Percentiles rank a stretch among this genome's conserved stretches.
These are phyloP conservation scores for Ogataea ganodermae DNA, from an alignment of 805 yeast genomes.

Conservation along the genomic window DNA sequence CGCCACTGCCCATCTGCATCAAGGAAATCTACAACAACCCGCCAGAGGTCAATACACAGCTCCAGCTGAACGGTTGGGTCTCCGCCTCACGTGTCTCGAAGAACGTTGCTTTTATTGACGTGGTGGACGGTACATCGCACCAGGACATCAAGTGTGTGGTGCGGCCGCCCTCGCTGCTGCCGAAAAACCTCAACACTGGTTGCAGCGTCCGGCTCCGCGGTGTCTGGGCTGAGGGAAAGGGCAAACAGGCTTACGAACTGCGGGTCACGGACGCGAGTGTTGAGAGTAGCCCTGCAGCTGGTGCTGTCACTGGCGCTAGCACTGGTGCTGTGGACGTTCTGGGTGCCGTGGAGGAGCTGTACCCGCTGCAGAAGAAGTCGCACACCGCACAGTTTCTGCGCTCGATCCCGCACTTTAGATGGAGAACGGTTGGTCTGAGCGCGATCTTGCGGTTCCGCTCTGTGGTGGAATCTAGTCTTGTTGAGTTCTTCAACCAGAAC, in stretches of 20 bases:
- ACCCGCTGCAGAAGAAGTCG: slow-evolving; percentile 82
- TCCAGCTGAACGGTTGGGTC: slow-evolving; percentile 71
- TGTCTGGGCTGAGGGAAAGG: slow-evolving; percentile 45
- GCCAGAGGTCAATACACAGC: slow-evolving; percentile 37
- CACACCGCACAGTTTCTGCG: slow-evolving; percentile 70
- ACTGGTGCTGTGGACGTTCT: slow-evolving; percentile 41
- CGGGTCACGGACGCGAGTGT: slow-evolving; percentile 34
- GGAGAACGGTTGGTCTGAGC: slow-evolving; percentile 66
- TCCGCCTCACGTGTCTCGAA: slow-evolving; percentile 71
- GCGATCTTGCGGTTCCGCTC: slow-evolving; percentile 76
- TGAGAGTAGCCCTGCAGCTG: too few relatives aligned
- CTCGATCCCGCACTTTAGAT: slow-evolving; percentile 72
- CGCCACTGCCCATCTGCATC: slow-evolving; percentile 28
- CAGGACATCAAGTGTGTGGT: slow-evolving; percentile 58
- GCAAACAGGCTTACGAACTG: slow-evolving; percentile 57
- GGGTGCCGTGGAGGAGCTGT: slow-evolving; percentile 63
- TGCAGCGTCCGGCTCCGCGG: slow-evolving; percentile 34
- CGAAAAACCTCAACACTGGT: slow-evolving; percentile 41
- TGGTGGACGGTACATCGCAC: slow-evolving; percentile 74
- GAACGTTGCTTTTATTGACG: slow-evolving; percentile 75
- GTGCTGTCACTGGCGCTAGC: too few relatives aligned
- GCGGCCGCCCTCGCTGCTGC: slow-evolving; percentile 37
- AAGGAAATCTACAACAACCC: slow-evolving; percentile 36
- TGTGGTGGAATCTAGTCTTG: slow-evolving; percentile 53
- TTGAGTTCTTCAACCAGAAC: slow-evolving; percentile 52